Conservation (phyloP, 1,284 basidiomycete genomes). For the Malassezia pachydermatis region DNA sequence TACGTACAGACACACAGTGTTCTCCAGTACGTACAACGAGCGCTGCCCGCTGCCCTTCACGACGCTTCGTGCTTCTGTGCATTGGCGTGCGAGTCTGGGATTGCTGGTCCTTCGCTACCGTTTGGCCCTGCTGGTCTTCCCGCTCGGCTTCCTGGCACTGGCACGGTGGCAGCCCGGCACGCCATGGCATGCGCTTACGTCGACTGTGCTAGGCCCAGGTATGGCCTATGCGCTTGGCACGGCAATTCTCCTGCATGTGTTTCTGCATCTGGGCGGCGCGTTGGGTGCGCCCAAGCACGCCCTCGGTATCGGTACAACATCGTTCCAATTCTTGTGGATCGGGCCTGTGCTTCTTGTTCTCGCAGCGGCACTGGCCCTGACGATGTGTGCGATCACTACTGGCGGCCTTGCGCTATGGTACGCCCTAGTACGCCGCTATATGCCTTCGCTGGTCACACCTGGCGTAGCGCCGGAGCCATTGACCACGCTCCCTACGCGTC, state of each 20-base stretch:
- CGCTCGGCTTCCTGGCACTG: conserved; percentile 23
- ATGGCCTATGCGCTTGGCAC: not conserved
- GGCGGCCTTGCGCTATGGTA: not conserved
- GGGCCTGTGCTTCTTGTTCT: conserved; percentile 18
- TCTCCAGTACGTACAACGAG: not conserved
- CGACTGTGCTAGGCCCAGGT: not conserved
- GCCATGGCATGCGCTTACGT: conserved; percentile 4
- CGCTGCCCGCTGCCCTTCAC: conserved; percentile 22
- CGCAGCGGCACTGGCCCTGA: conserved; percentile 8
- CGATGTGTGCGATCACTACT: not conserved
- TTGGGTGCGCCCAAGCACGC: conserved; percentile 1
- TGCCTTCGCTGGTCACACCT: not conserved
- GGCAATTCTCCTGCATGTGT: conserved; percentile 1
- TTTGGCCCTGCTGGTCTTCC: conserved; percentile 28
- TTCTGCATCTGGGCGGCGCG: not conserved
- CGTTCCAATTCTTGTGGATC: conserved; percentile 6
- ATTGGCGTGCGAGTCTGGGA: conserved; percentile 34
- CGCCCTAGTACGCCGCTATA: not conserved
- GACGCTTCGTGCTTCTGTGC: conserved; percentile 21
- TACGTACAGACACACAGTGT: conserved; percentile 7
- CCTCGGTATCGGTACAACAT: conserved; percentile 6
- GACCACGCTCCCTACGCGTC: not conserved
- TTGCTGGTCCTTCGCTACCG: conserved; percentile 37
- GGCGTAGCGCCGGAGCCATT: not conserved
- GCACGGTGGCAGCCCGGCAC: not conserved